These are phyloP conservation scores for Avena eriantha DNA, from an alignment of 176 grass and related monocot species.

Conservation along the genomic window DNA sequence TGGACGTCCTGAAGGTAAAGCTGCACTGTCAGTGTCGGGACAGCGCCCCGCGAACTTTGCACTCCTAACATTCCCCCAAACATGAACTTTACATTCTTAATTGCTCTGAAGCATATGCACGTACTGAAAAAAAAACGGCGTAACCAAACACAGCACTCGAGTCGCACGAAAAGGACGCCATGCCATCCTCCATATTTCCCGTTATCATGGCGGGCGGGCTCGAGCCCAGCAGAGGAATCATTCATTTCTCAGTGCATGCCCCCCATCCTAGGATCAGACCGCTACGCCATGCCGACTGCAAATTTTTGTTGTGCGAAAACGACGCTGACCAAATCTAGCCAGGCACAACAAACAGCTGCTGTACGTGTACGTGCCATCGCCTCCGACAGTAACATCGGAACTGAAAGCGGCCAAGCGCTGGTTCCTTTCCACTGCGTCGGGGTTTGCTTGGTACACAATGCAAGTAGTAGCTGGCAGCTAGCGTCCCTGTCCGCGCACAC, in stretches of 20 bases:
- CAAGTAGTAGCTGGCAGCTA: conserved; percentile 18
- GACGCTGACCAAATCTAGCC: conserved; percentile 20
- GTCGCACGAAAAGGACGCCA: conserved; percentile 38
- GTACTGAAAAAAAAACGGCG: background rate
- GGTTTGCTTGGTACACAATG: conserved; percentile 45
- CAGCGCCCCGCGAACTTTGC: background rate
- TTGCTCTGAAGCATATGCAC: background rate
- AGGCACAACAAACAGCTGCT: background rate
- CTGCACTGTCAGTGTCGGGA: background rate
- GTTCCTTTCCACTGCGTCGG: conserved; percentile 16
- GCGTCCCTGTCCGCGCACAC: conserved; percentile 25
- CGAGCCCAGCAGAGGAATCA: background rate
- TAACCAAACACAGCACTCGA: conserved; percentile 41
- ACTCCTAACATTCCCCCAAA: background rate
- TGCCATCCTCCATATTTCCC: conserved; percentile 9
- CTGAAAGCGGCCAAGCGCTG: conserved; percentile 28
- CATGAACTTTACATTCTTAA: background rate
- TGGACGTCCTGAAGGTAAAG: background rate
- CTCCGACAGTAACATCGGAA: conserved; percentile 46
- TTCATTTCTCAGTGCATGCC: background rate
- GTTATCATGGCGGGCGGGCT: conserved; percentile 34
- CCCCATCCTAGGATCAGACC: background rate
- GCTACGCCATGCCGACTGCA: background rate
- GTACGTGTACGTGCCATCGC: background rate
- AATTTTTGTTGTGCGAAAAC: conserved; percentile 18